Percentiles rank a stretch among this genome's conserved stretches.
Evolutionary conservation across 2,329 filamentous ascomycete species (phyloP).

Genomic region (Claviceps sp.): DNA sequence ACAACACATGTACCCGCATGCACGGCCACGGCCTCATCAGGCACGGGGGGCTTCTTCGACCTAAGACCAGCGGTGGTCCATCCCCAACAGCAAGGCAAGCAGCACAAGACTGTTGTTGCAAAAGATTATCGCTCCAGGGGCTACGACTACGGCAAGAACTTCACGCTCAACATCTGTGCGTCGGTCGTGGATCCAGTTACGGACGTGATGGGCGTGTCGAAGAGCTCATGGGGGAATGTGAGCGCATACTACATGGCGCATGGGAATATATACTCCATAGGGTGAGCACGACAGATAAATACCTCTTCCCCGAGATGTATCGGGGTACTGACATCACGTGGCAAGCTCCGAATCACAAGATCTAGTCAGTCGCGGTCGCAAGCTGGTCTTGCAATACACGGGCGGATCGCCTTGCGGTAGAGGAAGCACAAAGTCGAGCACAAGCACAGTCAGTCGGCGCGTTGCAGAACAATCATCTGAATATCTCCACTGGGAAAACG

Average conservation of each 20-base stretch:
- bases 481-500: background rate
- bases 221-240: constrained; percentile 53
- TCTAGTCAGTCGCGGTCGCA: constrained; percentile 50
- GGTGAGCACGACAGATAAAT: constrained; percentile 34
- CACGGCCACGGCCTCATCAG: constrained; percentile 41
- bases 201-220: constrained; percentile 50
- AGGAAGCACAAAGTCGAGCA: constrained; percentile 27
- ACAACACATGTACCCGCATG: constrained; percentile 35
- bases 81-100: constrained; percentile 28
- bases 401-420: constrained; percentile 64
- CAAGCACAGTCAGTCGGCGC: constrained; percentile 5
- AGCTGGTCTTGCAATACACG: constrained; percentile 64
- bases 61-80: constrained; percentile 41
- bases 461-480: background rate
- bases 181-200: constrained; percentile 55
- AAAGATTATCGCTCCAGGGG: constrained; percentile 53
- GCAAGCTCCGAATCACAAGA: constrained; percentile 34
- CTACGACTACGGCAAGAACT: constrained; percentile 68
- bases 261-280: constrained; percentile 59
- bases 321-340: background rate
- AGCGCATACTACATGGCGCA: constrained; percentile 62
- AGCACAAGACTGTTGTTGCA: constrained; percentile 26
- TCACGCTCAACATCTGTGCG: constrained; percentile 71
- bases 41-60: constrained; percentile 46
- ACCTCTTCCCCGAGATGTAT: background rate